Evolutionary conservation across 169 alveolate genomes (phyloP), one percentile per base, ranked within the genome.

Genomic region (Plasmodium sp.): DNA sequence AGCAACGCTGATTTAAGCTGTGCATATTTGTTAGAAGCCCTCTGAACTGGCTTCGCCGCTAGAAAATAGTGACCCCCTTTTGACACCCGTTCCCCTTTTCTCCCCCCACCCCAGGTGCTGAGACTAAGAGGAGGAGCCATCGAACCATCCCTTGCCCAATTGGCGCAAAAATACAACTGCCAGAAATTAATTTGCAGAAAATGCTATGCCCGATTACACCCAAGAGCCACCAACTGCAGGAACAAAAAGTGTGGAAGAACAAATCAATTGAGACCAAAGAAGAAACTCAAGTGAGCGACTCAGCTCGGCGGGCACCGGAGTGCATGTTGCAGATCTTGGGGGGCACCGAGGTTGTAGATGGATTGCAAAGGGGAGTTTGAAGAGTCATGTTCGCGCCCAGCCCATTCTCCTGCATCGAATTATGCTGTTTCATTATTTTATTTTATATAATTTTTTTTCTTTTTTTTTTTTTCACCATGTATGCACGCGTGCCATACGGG

Each of bases 201-300:
- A 95, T 99, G 99, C 98, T 99, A 99, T 95, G 99, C 99, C 9
- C 99, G 99, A 84, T 99, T 99, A 83, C 99, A 99, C 94, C 99
- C 99, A 83, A 98, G 99, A 84, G 99, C 99, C 56, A 98, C 99
- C 94, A 99, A 99, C 98, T 99, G 99, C 99, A 99, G 99, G 95
- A 99, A 99, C 98, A 99, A 99, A 98, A 99, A 99, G 98, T 99
- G 99, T 97, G 99, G 99, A 51, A 99, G 99, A 97, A 97, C 99
- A 97, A 98, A 98, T 97, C 99, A 99, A 97, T 97, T 99, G 96
- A 97, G 99, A 95, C 99, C 99, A 94, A 99, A 99, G 99, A 99
- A 99, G 99, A 99, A 99, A 99, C 98, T 99, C 92, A 99, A 98
- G 98, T 97, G 96, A 91, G 72, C 90, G 77, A 14, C n/a, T 5